Base-by-base conservation (phyloP, 2,329 filamentous ascomycete species). In the Coniochaeta prunicola region DNA sequence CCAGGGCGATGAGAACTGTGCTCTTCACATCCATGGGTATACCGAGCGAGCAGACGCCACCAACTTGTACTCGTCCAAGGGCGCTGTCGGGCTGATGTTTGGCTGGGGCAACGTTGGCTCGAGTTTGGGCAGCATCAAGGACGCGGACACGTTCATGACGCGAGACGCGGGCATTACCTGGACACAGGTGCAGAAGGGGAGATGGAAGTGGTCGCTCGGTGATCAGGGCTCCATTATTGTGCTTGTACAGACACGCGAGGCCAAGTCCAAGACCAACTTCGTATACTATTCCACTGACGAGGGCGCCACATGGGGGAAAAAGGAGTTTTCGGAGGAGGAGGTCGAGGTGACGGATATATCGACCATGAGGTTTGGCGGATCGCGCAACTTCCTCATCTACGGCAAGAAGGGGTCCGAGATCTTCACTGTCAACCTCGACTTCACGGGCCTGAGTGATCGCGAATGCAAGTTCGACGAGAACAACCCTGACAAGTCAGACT, bases 141-240 rank as follows among this genome's bases (percentile, higher is more conserved):
- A 93, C 17, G 89, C 88, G 15, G 88, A 94, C 69, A 97, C 93
- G 0, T 99, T 93, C 75, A 88, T 97, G 78, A 96, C 91, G 12
- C 81, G 82, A 0, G 92, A 99, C 70, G 94, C 89, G n/a, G 96
- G 96, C 58, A 81, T 97, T 57, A 90, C 78, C 40, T 99, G 94
- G 94, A 86, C 81, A 63, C 84, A 87, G 60, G 86, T 93, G 61
- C 93, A 90, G 75, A 92, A 96, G 73, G 96, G 94, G 6, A 83
- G 82, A 36, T 96, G 92, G 79, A 88, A 89, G 68, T 99, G 92
- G 91, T 91, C 96, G 68, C 96, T 91, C 70, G 96, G 94, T 60
- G 96, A 99, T 67, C 91, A 96, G 71, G 94, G 94, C 30, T 94
- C 91, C 6, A 88, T 97, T 66, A 85, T 97, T 62, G 91, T 96